These are phyloP conservation scores for Leccinum aurantiacum DNA, from an alignment of 768 basidiomycete species.

Conservation along the genomic window DNA sequence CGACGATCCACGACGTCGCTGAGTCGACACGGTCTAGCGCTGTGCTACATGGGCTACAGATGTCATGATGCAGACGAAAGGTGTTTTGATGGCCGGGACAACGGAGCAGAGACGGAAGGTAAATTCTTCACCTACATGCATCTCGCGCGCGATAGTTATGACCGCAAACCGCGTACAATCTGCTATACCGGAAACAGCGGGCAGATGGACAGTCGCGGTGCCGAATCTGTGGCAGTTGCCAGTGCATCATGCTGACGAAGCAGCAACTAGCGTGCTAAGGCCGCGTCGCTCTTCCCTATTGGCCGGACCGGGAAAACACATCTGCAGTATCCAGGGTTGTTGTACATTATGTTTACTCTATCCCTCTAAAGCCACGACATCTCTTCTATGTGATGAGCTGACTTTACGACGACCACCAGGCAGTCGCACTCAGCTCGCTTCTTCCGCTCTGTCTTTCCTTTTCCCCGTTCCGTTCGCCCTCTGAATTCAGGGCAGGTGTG, in stretches of 20 bases:
- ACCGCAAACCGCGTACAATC: too few species aligned
- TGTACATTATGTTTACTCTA: conserved; percentile 33
- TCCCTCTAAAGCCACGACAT: conserved; percentile 3
- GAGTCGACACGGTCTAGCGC: neutral
- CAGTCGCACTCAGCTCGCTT: conserved; percentile 38
- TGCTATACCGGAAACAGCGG: too few species aligned
- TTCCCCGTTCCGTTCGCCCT: neutral
- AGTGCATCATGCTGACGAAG: neutral
- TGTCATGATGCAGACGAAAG: too few species aligned
- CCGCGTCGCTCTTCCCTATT: neutral
- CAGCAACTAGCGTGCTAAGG: neutral
- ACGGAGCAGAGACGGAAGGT: neutral
- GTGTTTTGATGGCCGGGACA: neutral
- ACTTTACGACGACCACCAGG: conserved; percentile 5
- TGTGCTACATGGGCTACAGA: too few species aligned
- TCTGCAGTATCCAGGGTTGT: conserved; percentile 48
- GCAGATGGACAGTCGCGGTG: too few species aligned
- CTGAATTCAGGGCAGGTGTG: neutral
- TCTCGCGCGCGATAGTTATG: too few species aligned
- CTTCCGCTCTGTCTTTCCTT: conserved; percentile 28
- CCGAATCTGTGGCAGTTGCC: too few species aligned
- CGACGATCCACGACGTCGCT: neutral
- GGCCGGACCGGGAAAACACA: conserved; percentile 46
- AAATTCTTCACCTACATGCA: neutral
- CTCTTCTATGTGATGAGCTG: conserved; percentile 1